A percentile compares a stretch with the other conserved stretches of the same genome.
phyloP scores from a whole-genome alignment of 169 alveolate genomes.

The Eimeria mitis region DNA sequence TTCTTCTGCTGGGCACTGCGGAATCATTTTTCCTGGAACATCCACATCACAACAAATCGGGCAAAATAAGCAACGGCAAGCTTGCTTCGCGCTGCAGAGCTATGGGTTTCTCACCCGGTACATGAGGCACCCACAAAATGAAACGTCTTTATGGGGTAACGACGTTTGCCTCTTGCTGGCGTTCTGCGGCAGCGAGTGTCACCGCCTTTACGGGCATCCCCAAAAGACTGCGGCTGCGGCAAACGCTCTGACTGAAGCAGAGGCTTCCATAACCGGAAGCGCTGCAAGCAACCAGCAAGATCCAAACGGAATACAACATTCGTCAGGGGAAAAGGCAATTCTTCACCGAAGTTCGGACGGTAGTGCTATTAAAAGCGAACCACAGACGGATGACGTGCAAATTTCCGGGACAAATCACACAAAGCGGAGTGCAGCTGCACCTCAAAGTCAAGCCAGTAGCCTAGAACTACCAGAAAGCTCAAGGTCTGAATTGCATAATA shows the following conservation, averaged over 20 bases:
- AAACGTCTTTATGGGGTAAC: conserved; percentile 8
- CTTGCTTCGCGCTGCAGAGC: conserved; percentile 63
- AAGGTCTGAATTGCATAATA: background rate
- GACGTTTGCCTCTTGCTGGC: conserved; percentile 42
- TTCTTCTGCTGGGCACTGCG: conserved; percentile 39
- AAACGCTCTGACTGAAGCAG: conserved; percentile 61
- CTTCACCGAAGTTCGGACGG: background rate
- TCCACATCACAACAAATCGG: background rate
- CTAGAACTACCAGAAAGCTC: background rate
- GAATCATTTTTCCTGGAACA: conserved; percentile 1
- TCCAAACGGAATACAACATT: background rate
- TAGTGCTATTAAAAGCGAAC: background rate
- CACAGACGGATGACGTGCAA: background rate
- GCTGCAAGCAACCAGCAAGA: background rate
- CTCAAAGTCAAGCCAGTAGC: background rate
- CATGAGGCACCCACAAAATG: conserved; percentile 20
- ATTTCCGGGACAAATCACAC: background rate
- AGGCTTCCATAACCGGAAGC: conserved; percentile 2
- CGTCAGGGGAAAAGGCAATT: background rate
- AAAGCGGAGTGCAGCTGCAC: background rate
- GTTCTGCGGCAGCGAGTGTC: conserved; percentile 65
- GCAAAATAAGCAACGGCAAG: conserved; percentile 46
- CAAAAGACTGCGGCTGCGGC: conserved; percentile 60
- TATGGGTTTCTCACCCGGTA: conserved; percentile 67
- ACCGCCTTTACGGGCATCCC: conserved; percentile 74